phyloP scores from a whole-genome alignment of 2,329 filamentous ascomycete species.

The Cladosporium sp. region DNA sequence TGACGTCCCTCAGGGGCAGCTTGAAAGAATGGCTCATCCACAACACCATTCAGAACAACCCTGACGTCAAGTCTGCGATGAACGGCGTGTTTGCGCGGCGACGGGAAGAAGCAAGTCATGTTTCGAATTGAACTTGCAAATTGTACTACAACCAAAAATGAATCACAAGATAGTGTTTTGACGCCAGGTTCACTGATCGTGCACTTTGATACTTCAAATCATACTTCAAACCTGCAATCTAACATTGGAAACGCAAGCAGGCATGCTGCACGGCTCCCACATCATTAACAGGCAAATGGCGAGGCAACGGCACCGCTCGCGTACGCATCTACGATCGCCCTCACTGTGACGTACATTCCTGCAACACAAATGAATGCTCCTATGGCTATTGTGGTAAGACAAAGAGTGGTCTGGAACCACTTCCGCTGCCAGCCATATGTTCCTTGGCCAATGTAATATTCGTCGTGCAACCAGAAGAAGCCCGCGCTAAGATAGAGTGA shows the following conservation, averaged over 20 bases:
- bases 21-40: constrained; percentile 85
- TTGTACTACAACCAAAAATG: too few relatives aligned
- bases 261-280: too few relatives aligned
- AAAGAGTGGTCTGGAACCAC: constrained; percentile 35
- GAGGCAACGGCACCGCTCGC: constrained; percentile 24
- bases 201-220: too few relatives aligned
- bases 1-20: constrained; percentile 62
- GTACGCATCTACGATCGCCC: constrained; percentile 33
- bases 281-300: constrained; percentile 28
- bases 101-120: constrained; percentile 12
- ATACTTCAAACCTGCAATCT: too few relatives aligned
- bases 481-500: constrained; percentile 36
- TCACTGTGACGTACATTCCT: constrained; percentile 49
- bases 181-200: too few relatives aligned
- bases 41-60: constrained; percentile 74
- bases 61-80: constrained; percentile 77
- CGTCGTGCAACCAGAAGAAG: constrained; percentile 51
- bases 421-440: constrained; percentile 16
- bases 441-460: constrained; percentile 42
- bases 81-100: constrained; percentile 63
- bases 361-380: constrained; percentile 45
- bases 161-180: too few relatives aligned
- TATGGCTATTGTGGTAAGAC: constrained; percentile 40
- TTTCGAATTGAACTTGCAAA: not conserved
- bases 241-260: too few relatives aligned